phyloP scores from a whole-genome alignment of 768 basidiomycete species.

The Tephrocybe rancida region DNA sequence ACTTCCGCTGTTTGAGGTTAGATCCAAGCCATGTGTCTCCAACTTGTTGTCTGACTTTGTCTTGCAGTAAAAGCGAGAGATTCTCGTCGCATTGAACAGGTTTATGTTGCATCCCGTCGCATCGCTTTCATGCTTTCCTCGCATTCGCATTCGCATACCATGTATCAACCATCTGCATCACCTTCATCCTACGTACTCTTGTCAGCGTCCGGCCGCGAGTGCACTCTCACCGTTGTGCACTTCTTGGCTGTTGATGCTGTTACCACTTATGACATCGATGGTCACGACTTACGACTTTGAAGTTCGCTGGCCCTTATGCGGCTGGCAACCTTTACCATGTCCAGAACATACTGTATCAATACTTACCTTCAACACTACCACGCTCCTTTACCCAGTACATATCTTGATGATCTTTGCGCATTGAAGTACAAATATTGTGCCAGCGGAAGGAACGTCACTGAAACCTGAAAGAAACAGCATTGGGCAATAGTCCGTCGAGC shows the following conservation, averaged over 20 bases:
- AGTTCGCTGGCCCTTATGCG: background rate
- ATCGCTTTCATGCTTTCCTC: constrained; percentile 14
- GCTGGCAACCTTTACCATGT: background rate
- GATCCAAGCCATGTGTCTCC: background rate
- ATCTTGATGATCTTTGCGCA: background rate
- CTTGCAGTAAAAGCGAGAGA: background rate
- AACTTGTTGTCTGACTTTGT: background rate
- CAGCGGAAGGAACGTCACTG: too few species aligned
- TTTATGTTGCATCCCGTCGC: constrained; percentile 12
- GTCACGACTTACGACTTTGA: constrained; percentile 14
- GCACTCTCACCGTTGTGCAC: background rate
- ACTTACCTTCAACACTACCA: constrained; percentile 6
- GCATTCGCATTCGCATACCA: constrained; percentile 6
- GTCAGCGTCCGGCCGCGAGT: background rate
- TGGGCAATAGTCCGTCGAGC: too few species aligned
- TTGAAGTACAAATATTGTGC: background rate
- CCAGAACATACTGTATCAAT: constrained; percentile 11
- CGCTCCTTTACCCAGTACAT: constrained; percentile 13
- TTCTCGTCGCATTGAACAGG: too few species aligned
- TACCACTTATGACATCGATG: constrained; percentile 9
- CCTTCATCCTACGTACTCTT: background rate
- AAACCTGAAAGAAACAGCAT: too few species aligned
- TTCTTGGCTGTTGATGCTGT: background rate
- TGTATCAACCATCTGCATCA: background rate
- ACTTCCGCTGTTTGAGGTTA: constrained; percentile 12